phyloP scores from a whole-genome alignment of 441 rosid species.

The Erodium moschatum region DNA sequence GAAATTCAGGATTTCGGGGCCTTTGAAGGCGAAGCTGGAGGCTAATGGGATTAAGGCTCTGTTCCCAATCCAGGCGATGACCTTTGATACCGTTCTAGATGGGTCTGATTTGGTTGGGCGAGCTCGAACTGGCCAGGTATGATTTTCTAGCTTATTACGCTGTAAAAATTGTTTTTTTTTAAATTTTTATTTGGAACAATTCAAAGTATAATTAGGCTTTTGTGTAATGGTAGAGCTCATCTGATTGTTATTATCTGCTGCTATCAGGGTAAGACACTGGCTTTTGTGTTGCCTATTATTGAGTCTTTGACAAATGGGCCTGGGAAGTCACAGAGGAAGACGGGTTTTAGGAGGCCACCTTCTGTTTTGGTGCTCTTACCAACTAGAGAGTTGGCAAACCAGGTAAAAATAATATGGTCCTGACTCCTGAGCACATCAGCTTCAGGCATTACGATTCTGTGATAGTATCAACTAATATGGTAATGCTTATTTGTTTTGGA shows the following conservation, averaged over 20 bases:
- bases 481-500: background rate
- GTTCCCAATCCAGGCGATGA: conserved; percentile 90
- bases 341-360: conserved; percentile 74
- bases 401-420: conserved; percentile 33
- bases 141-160: background rate
- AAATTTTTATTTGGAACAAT: background rate
- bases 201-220: background rate
- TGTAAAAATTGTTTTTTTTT: background rate
- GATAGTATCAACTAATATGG: background rate
- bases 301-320: conserved; percentile 76
- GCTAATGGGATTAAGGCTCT: conserved; percentile 64
- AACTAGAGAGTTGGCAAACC: conserved; percentile 84
- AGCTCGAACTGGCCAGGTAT: conserved; percentile 93
- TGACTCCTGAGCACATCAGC: background rate
- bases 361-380: conserved; percentile 87
- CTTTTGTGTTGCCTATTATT: conserved; percentile 36
- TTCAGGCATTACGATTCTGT: background rate
- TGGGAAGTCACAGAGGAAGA: conserved; percentile 44
- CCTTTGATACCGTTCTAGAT: conserved; percentile 58
- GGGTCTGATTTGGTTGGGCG: conserved; percentile 89
- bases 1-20: conserved; percentile 64
- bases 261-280: conserved; percentile 80
- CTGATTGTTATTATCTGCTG: background rate
- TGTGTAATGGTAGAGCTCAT: background rate
- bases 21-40: conserved; percentile 55